Percentiles rank a stretch among this genome's conserved stretches.
phyloP scores from a whole-genome alignment of 1,284 basidiomycete genomes.

The Trichosporon asahii region DNA sequence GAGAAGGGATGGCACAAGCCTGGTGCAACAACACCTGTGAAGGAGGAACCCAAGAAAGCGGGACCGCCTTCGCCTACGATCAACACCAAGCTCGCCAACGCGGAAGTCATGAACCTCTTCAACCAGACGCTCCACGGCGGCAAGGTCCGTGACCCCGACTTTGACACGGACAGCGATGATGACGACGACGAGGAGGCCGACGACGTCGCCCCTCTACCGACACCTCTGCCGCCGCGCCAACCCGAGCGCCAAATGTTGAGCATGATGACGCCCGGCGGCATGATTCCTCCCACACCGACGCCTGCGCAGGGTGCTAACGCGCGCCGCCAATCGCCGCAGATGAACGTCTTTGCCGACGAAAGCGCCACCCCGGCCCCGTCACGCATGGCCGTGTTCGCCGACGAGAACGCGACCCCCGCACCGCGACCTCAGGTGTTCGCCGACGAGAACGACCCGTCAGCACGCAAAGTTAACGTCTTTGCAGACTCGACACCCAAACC shows the following conservation, averaged over 20 bases:
- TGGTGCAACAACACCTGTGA: constrained; percentile 43
- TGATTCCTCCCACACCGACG: constrained; percentile 52
- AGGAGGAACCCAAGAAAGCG: constrained; percentile 26
- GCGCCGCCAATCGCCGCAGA: neutral
- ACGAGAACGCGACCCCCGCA: constrained; percentile 29
- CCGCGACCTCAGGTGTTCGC: constrained; percentile 35
- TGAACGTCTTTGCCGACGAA: constrained; percentile 19
- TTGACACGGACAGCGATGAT: constrained; percentile 43
- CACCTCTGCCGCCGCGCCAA: constrained; percentile 38
- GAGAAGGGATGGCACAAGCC: constrained; percentile 48
- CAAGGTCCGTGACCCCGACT: constrained; percentile 48
- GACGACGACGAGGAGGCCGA: constrained; percentile 48
- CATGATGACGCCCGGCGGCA: constrained; percentile 41
- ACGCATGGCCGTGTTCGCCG: constrained; percentile 23
- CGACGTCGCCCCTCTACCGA: constrained; percentile 36
- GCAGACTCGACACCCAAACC: constrained; percentile 42
- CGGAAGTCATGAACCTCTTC: constrained; percentile 91
- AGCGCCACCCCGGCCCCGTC: neutral
- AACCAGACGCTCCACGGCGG: constrained; percentile 64
- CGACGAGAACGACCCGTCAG: constrained; percentile 30
- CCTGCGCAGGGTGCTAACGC: constrained; percentile 28
- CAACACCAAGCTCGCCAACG: constrained; percentile 83
- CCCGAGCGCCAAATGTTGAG: constrained; percentile 18
- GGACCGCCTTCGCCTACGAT: constrained; percentile 67
- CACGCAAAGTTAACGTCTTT: constrained; percentile 42